Base-by-base conservation (phyloP, 2,329 filamentous ascomycete species). In the Arthrobotrys megalospora region DNA sequence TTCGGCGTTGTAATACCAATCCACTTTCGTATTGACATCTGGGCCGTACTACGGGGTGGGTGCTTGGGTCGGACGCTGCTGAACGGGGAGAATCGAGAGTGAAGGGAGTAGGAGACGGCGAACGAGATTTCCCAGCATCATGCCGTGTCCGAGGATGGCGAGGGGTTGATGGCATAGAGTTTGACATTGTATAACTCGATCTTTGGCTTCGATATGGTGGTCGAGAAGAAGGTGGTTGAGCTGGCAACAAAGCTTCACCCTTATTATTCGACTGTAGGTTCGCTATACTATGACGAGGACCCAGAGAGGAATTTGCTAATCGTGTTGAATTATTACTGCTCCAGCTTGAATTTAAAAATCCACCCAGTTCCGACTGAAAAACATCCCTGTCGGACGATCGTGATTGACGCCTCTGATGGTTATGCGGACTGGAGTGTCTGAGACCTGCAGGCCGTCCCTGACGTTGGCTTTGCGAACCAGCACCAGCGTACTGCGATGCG, bases 101-200 rank as follows among this genome's bases (percentile, higher is more conserved):
- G 65, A 91, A 86, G 68, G 87, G 90, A 81, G 89, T 92, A 43
- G 95, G 94, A 14, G 94, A 97, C 8, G 93, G 94, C 36, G 90
- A 91, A 82, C 89, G 89, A 58, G 94, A 96, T 83, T 90, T 90
- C 82, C 80, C 79, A 55, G 76, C 80, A 52, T 96, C 92, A 82
- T 94, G 91, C 76, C 93, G 90, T 80, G 94, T 90, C 85, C 76
- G 58, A 58, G 93, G 92, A 84, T 97, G 94, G 83, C 95, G 93
- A 7, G 95, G 96, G 2, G 95, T 98, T 0, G 95, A 96, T 0
- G 95, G 95, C 60, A 97, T 93, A 7, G 95, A 98, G 83, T 89
- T 97, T 24, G 95, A 96, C 83, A 96, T 89, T 81, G 80, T 83
- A 82, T 82, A 83, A 83, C 81, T 84, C 82, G 85, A 85, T 83